phyloP scores from a whole-genome alignment of 768 basidiomycete genomes.

The Exidia glandulosa region DNA sequence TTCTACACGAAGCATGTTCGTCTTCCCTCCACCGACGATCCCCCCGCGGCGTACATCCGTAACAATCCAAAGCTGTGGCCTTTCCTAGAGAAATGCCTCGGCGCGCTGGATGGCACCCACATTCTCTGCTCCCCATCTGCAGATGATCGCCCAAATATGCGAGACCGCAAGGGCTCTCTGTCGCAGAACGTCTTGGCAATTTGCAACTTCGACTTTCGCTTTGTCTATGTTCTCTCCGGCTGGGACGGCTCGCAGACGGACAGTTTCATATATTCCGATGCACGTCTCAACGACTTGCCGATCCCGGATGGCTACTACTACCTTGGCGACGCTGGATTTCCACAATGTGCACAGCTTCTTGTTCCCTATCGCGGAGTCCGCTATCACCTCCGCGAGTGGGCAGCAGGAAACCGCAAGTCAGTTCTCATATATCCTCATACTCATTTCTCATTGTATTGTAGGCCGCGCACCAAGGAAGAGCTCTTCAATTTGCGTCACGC shows the following conservation, averaged over 20 bases:
- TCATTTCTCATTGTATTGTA: too few relatives aligned
- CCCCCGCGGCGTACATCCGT: constrained; percentile 12
- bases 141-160: constrained; percentile 4
- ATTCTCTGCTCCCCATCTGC: constrained; percentile 10
- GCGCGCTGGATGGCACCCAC: constrained; percentile 19
- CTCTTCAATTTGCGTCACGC: constrained; percentile 33
- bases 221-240: constrained; percentile 27
- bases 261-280: constrained; percentile 21
- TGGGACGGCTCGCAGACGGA: constrained; percentile 32
- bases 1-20: constrained; percentile 15
- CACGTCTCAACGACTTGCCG: constrained; percentile 15
- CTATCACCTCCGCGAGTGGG: constrained; percentile 30
- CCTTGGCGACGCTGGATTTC: constrained; percentile 25
- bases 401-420: background rate
- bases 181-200: constrained; percentile 28
- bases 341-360: constrained; percentile 21
- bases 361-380: constrained; percentile 26
- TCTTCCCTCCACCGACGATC: background rate
- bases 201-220: constrained; percentile 22
- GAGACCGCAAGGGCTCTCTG: constrained; percentile 17
- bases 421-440: too few relatives aligned
- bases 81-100: constrained; percentile 18
- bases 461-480: constrained; percentile 18
- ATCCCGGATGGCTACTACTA: constrained; percentile 24
- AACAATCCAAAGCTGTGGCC: constrained; percentile 24